Evolutionary conservation across 495 filamentous ascomycete species (phyloP).

Genomic region (Neurospora sp.): DNA sequence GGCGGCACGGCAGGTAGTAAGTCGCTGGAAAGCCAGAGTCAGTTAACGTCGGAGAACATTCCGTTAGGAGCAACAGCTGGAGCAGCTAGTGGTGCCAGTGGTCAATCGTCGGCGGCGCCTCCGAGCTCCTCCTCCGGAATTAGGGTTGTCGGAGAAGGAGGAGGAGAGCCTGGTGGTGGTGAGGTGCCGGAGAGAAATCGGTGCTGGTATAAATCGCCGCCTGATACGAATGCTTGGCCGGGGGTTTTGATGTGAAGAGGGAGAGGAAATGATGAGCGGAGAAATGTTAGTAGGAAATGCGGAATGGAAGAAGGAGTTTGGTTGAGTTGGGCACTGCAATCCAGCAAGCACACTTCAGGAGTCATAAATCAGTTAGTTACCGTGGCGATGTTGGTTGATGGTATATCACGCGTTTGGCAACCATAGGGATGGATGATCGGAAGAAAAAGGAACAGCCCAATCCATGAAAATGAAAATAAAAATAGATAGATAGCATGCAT

Average conservation of each 20-base stretch:
- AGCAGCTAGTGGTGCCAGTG: background rate
- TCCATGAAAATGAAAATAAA: no score
- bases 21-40: background rate
- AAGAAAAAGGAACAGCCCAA: no score
- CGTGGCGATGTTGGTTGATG: no score
- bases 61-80: background rate
- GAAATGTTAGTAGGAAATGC: no score
- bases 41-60: background rate
- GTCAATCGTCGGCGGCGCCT: background rate
- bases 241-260: background rate
- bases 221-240: background rate
- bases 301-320: background rate
- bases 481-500: no score
- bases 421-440: no score
- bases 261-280: background rate
- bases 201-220: background rate
- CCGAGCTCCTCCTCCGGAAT: background rate
- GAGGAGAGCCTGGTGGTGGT: background rate
- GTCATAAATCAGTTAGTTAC: no score
- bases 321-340: background rate
- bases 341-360: no score
- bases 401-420: no score
- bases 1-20: constrained; percentile 1
- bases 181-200: background rate
- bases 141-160: background rate